Conservation (phyloP, 345 rosid genomes). For the Mangifera indica region DNA sequence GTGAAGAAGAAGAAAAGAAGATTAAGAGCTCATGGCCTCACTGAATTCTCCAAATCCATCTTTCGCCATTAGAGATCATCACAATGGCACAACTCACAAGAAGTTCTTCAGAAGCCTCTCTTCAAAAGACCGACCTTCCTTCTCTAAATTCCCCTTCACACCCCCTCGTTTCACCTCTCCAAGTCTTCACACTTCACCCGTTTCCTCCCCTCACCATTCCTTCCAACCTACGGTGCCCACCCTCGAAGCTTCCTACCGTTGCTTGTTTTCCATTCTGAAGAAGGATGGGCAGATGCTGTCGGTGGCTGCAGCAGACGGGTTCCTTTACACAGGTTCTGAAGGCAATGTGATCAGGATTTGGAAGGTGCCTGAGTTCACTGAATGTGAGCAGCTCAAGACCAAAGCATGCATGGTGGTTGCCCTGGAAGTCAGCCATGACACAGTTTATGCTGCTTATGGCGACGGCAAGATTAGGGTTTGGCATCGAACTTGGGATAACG, state of each 20-base stretch:
- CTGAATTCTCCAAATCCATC: constrained; percentile 31
- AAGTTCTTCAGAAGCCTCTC: constrained; percentile 38
- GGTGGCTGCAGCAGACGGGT: constrained; percentile 32
- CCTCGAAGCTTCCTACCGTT: constrained; percentile 28
- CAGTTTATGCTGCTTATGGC: constrained; percentile 48
- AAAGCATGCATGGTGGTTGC: constrained; percentile 41
- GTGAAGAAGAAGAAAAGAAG: too few relatives aligned
- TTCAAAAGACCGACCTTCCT: constrained; percentile 31
- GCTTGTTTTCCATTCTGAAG: constrained; percentile 43
- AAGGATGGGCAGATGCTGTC: constrained; percentile 54
- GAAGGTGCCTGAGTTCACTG: constrained; percentile 49
- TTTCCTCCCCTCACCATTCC: constrained; percentile 25
- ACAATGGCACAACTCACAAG: not conserved
- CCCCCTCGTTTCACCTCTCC: constrained; percentile 36
- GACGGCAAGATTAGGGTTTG: constrained; percentile 53
- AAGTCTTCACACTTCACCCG: constrained; percentile 26
- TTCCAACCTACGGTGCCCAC: constrained; percentile 8
- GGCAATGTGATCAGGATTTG: constrained; percentile 42
- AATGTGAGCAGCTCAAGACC: constrained; percentile 48
- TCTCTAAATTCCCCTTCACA: constrained; percentile 28
- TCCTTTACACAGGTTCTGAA: constrained; percentile 48
- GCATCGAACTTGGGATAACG: constrained; percentile 45
- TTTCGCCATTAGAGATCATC: constrained; percentile 34
- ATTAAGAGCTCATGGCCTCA: constrained; percentile 24
- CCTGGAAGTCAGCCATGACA: constrained; percentile 32